Conservation (phyloP, 306 rosid genomes). For the Ochetophila trinervis region DNA sequence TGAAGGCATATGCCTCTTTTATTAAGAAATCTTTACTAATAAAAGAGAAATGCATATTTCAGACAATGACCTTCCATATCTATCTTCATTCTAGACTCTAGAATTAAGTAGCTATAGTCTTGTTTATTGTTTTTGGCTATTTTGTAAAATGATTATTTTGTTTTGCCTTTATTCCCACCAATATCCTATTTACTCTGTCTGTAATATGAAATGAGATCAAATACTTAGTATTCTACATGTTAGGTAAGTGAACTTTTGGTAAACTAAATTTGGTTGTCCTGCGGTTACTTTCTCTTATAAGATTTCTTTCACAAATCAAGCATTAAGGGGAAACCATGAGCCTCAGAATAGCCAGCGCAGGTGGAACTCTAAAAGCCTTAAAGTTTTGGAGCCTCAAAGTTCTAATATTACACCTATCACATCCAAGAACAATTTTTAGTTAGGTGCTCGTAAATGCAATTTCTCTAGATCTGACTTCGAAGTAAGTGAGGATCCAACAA, state of each 20-base stretch:
- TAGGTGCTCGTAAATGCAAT: conserved; percentile 45
- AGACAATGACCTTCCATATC: too few relatives aligned
- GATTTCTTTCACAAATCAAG: conserved; percentile 47
- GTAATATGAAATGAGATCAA: too few relatives aligned
- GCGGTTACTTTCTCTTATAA: conserved; percentile 12
- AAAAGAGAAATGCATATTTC: too few relatives aligned
- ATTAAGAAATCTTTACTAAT: too few relatives aligned
- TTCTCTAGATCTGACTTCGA: conserved; percentile 68
- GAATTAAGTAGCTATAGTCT: not conserved
- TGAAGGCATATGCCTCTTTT: too few relatives aligned
- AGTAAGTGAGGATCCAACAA: conserved; percentile 57
- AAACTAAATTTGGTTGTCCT: not conserved
- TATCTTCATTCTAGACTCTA: too few relatives aligned
- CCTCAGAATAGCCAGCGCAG: conserved; percentile 84
- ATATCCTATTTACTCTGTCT: too few relatives aligned
- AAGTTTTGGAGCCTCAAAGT: conserved; percentile 56
- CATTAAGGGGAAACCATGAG: conserved; percentile 57
- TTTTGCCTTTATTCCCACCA: too few relatives aligned
- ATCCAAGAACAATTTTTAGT: conserved; percentile 49
- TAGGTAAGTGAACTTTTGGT: too few relatives aligned
- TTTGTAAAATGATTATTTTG: too few relatives aligned
- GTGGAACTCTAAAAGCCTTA: conserved; percentile 69
- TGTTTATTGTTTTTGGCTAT: too few relatives aligned
- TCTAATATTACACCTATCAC: conserved; percentile 47
- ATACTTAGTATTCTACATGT: too few relatives aligned